Evolutionary conservation across 2,329 filamentous ascomycete genomes (phyloP), one percentile per base, ranked within the genome.

Genomic region (Pyrenophora graminea): DNA sequence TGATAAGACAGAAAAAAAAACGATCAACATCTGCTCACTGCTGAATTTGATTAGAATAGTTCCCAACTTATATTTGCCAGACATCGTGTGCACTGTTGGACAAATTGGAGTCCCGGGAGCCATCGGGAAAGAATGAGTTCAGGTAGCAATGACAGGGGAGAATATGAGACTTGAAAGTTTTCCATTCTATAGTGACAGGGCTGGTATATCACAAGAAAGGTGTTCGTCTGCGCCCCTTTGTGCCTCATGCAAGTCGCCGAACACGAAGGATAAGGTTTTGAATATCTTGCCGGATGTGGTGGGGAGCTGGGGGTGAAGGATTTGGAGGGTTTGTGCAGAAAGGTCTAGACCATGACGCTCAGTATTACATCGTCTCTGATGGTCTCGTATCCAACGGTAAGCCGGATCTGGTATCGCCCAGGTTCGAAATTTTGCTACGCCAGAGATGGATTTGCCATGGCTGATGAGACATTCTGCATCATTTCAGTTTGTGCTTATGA

Each of bases 181-280:
- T 67, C 27, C 34, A 63, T 15, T 61, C 58, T 1, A 45, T 58
- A 19, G 59, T 66, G 2, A 39, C 48, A 23, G 56, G 53, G 6
- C 61, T 63, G 18, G 61, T 64, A 8, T 48, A 61, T 52, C 54
- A 52, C 8, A 45, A 48, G 6, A 55, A 65, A 36, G 55, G 66
- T 3, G 48, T 70, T 27, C 59, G 48, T 18, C 58, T 71, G 55
- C 69, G 12, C 75, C 85, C 0, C 84, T 83, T 0, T 82, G 82
- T 0, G 86, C 86, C 39, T 83, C 83, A 0, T 85, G 84, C 75
- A 86, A 86, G 59, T 85, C 81, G 0, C 80, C 83, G 9, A 85
- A 85, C 55, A 75, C 73, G 0, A 63, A 64, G 1, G 73, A 77
- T 18, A 86, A 87, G 51, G 81, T 84, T 0, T 66, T 85, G 4